These are phyloP conservation scores for Codiaeum variegatum DNA, from an alignment of 441 rosid genomes.

Conservation along the genomic window DNA sequence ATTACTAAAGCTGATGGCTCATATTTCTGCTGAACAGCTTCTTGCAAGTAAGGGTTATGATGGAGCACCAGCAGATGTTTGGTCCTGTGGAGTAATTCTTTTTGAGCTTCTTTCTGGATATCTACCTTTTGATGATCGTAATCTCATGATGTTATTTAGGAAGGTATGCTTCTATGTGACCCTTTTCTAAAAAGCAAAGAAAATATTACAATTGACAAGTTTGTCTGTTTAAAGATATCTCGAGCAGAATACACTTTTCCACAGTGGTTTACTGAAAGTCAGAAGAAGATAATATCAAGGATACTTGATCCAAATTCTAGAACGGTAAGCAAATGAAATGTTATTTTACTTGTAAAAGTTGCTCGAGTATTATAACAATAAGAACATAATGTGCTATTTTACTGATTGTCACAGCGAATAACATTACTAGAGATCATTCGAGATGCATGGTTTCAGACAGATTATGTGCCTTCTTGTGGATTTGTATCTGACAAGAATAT, in stretches of 20 bases:
- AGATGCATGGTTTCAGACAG: slow-evolving; percentile 68
- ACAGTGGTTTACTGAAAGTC: slow-evolving; percentile 50
- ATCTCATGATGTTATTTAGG: slow-evolving; percentile 53
- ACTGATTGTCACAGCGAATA: slow-evolving; percentile 47
- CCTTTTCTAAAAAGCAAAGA: not conserved
- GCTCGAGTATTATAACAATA: slow-evolving; percentile 4
- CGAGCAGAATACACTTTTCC: slow-evolving; percentile 69
- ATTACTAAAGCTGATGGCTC: slow-evolving; percentile 16
- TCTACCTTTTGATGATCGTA: slow-evolving; percentile 74
- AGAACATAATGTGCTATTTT: slow-evolving; percentile 11
- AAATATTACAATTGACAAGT: slow-evolving; percentile 6
- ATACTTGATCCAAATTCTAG: slow-evolving; percentile 69
- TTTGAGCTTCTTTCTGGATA: slow-evolving; percentile 70
- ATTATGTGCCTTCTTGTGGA: slow-evolving; percentile 53
- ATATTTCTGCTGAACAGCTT: slow-evolving; percentile 43
- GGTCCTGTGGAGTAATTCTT: slow-evolving; percentile 89
- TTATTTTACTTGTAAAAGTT: not conserved
- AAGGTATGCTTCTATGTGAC: slow-evolving; percentile 42
- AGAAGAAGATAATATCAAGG: slow-evolving; percentile 64
- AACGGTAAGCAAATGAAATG: slow-evolving; percentile 37
- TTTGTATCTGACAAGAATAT: slow-evolving; percentile 34
- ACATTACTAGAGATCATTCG: slow-evolving; percentile 59
- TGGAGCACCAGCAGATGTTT: slow-evolving; percentile 86
- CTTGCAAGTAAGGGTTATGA: slow-evolving; percentile 70
- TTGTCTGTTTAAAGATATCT: slow-evolving; percentile 44